These are phyloP conservation scores for Tolypocladium tropicale DNA, from an alignment of 2,329 filamentous ascomycete genomes.

Conservation along the genomic window DNA sequence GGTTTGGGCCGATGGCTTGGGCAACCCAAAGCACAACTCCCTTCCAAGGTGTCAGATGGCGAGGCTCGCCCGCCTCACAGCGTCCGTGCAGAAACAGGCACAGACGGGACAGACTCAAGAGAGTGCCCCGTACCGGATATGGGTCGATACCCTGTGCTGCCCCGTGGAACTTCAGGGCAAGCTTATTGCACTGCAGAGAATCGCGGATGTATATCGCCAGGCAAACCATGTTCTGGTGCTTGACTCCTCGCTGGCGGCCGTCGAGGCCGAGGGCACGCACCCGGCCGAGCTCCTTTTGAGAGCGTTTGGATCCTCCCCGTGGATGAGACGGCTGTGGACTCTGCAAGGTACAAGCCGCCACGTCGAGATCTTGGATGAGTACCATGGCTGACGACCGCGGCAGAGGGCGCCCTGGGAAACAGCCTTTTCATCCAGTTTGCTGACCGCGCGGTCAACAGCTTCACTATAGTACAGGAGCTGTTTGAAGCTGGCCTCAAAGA, in stretches of 20 bases:
- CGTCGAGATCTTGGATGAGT: too few species aligned
- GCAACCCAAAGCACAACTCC: slow-evolving; percentile 18
- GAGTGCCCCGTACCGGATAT: slow-evolving; percentile 11
- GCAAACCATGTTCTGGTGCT: slow-evolving; percentile 21
- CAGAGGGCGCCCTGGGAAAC: slow-evolving; percentile 21
- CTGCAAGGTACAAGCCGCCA: slow-evolving; percentile 16
- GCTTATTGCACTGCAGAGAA: slow-evolving; percentile 18
- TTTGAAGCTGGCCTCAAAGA: slow-evolving; percentile 5
- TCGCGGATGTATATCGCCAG: slow-evolving; percentile 21
- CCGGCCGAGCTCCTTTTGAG: slow-evolving; percentile 17
- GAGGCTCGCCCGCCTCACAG: slow-evolving; percentile 13
- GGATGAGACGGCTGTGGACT: slow-evolving; percentile 30
- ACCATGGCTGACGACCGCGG: neutral
- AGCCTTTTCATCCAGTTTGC: slow-evolving; percentile 21
- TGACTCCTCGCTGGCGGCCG: slow-evolving; percentile 18
- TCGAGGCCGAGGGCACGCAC: slow-evolving; percentile 6
- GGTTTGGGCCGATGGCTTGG: slow-evolving; percentile 26
- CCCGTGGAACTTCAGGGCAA: slow-evolving; percentile 14
- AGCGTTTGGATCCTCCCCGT: slow-evolving; percentile 20
- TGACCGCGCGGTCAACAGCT: slow-evolving; percentile 14
- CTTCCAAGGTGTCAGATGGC: slow-evolving; percentile 20
- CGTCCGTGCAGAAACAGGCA: slow-evolving; percentile 5
- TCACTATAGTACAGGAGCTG: slow-evolving; percentile 5
- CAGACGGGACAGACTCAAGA: neutral
- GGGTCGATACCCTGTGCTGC: slow-evolving; percentile 25